phyloP scores from a whole-genome alignment of 441 rosid species.

The Raphanus hybrid region DNA sequence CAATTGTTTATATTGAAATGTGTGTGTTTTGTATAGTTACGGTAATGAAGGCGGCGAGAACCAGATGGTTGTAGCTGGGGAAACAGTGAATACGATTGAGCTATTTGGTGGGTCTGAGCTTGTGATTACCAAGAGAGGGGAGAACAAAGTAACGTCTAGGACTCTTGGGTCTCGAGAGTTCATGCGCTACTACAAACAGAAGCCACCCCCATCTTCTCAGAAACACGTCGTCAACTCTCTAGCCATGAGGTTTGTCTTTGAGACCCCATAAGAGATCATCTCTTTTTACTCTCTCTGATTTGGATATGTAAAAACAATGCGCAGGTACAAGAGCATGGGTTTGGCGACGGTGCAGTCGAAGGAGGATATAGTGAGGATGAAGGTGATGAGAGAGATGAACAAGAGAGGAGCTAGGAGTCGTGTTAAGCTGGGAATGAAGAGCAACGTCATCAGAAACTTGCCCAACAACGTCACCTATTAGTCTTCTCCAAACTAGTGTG shows the following conservation, averaged over 20 bases:
- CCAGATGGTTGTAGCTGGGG: conserved; percentile 74
- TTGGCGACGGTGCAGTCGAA: conserved; percentile 79
- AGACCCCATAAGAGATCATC: too few species aligned
- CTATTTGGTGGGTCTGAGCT: conserved; percentile 90
- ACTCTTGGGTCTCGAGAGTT: conserved; percentile 91
- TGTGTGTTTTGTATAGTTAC: conserved; percentile 55
- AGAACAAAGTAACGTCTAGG: conserved; percentile 51
- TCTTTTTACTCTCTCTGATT: neutral
- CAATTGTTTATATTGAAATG: neutral
- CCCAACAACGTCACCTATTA: conserved; percentile 68
- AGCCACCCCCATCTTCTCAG: too few species aligned
- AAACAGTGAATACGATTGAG: conserved; percentile 58
- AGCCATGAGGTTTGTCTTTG: conserved; percentile 54
- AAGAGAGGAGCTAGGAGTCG: conserved; percentile 67
- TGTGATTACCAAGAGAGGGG: conserved; percentile 68
- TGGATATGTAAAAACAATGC: neutral
- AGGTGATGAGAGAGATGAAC: conserved; percentile 82
- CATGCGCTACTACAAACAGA: neutral
- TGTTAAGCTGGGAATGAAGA: conserved; percentile 79
- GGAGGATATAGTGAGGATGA: conserved; percentile 83
- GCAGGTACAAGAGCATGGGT: conserved; percentile 90
- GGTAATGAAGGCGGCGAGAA: conserved; percentile 61
- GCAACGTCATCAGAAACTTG: conserved; percentile 80
- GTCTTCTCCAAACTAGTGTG: conserved; percentile 16
- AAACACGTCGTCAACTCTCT: too few species aligned